These are phyloP conservation scores for Cercospora berteroae DNA, from an alignment of 2,329 filamentous ascomycete genomes.

Conservation along the genomic window DNA sequence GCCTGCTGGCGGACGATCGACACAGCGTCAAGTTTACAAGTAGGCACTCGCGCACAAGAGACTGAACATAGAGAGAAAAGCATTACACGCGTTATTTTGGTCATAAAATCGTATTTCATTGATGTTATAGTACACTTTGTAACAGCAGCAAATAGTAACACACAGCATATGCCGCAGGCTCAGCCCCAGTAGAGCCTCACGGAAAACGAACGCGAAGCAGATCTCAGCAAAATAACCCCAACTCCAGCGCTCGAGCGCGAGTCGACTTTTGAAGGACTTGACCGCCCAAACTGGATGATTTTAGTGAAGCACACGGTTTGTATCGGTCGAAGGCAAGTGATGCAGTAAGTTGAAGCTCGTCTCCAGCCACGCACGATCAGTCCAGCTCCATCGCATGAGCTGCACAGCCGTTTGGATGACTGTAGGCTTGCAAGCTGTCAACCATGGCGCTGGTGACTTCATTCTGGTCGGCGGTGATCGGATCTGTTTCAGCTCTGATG, in stretches of 20 bases:
- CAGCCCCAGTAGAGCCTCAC: constrained; percentile 3
- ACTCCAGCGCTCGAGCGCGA: constrained; percentile 26
- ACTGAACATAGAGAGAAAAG: not conserved
- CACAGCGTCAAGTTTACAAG: not conserved
- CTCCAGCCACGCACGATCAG: constrained; percentile 13
- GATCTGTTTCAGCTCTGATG: constrained; percentile 34
- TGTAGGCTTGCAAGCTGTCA: constrained; percentile 3
- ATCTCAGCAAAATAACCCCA: constrained; percentile 11
- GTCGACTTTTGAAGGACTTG: constrained; percentile 6
- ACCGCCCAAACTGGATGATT: constrained; percentile 12
- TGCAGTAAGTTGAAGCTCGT: not conserved
- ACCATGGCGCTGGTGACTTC: constrained; percentile 25
- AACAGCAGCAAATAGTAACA: constrained; percentile 16
- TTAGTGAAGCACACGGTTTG: constrained; percentile 10
- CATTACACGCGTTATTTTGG: not conserved
- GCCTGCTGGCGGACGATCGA: not conserved
- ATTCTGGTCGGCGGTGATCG: constrained; percentile 31
- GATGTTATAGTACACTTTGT: constrained; percentile 11
- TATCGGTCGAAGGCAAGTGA: not conserved
- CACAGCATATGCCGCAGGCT: constrained; percentile 7
- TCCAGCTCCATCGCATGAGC: constrained; percentile 38
- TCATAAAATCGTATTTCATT: constrained; percentile 12
- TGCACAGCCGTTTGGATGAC: constrained; percentile 29
- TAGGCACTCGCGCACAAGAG: not conserved
- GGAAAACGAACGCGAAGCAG: not conserved